phyloP scores from a whole-genome alignment of 179 eudicot genomes.

The Beta macrorhiza region DNA sequence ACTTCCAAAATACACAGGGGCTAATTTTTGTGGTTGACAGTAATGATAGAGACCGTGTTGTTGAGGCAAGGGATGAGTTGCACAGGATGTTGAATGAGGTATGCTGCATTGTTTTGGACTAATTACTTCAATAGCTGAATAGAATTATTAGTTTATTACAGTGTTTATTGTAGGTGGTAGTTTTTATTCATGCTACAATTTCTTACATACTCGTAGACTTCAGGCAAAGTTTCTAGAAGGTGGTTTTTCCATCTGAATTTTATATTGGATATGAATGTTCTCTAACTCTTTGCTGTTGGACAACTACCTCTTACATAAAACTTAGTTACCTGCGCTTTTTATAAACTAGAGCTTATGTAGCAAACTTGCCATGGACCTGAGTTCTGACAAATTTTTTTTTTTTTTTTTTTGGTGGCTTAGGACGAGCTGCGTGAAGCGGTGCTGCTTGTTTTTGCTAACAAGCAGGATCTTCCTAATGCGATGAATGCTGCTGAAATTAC shows the following conservation, averaged over 20 bases:
- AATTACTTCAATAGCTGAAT: not conserved
- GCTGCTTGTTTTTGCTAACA: slow-evolving; percentile 85
- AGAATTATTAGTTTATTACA: not conserved
- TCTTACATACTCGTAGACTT: too few species aligned
- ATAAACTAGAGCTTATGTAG: not conserved
- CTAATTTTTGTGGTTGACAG: slow-evolving; percentile 53
- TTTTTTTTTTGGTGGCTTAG: too few species aligned
- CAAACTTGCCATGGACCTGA: slow-evolving; percentile 12
- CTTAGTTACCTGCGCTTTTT: not conserved
- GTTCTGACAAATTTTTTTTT: slow-evolving; percentile 4
- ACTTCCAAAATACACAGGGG: slow-evolving; percentile 51
- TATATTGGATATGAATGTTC: not conserved
- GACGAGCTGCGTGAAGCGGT: slow-evolving; percentile 94
- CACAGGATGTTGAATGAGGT: slow-evolving; percentile 57
- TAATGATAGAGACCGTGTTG: slow-evolving; percentile 48
- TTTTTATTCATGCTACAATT: too few species aligned
- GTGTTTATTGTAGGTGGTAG: not conserved
- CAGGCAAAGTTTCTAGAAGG: too few species aligned
- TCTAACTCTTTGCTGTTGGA: not conserved
- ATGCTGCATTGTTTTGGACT: not conserved
- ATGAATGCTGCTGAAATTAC: slow-evolving; percentile 97
- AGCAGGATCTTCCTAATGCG: slow-evolving; percentile 94
- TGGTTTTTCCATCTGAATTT: not conserved
- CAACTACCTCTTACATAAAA: not conserved
- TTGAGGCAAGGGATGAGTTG: slow-evolving; percentile 48